A percentile compares a stretch with the other conserved stretches of the same genome.
Conservation (phyloP, 2,329 filamentous ascomycete species). For the Calonectria naviculata region DNA sequence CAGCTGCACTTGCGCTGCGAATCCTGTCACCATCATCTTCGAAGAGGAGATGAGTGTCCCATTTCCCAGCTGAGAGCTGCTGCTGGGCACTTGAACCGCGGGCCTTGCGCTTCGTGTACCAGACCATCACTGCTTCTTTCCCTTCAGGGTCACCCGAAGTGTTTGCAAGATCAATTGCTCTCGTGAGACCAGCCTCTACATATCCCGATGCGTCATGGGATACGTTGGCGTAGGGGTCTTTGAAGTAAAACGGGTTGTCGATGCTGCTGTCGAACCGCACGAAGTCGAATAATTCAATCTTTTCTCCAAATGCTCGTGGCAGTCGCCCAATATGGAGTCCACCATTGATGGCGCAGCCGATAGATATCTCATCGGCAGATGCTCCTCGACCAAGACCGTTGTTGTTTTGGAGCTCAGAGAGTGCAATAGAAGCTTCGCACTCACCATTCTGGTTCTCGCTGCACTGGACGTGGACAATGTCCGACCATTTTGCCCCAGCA, state of each 20-base stretch:
- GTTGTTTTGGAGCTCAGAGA: conserved; percentile 60
- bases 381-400: conserved; percentile 67
- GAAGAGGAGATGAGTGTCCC: conserved; percentile 63
- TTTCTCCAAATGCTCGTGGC: conserved; percentile 30
- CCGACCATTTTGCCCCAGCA: conserved; percentile 58
- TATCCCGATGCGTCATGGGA: conserved; percentile 64
- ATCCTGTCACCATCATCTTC: conserved; percentile 66
- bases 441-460: conserved; percentile 48
- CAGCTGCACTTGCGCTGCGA: conserved; percentile 60
- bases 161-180: conserved; percentile 49
- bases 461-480: conserved; percentile 51
- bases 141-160: conserved; percentile 47
- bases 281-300: conserved; percentile 49
- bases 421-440: conserved; percentile 50
- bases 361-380: conserved; percentile 52
- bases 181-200: conserved; percentile 60
- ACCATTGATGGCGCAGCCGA: conserved; percentile 57
- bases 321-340: conserved; percentile 55
- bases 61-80: conserved; percentile 33
- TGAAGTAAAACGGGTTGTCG: conserved; percentile 70
- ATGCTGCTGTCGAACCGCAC: conserved; percentile 57
- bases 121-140: conserved; percentile 59
- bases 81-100: conserved; percentile 9
- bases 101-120: conserved; percentile 38
- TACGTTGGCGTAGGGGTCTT: conserved; percentile 59